phyloP scores from a whole-genome alignment of 2,329 filamentous ascomycete species.

The Colletotrichum cordylinicola region DNA sequence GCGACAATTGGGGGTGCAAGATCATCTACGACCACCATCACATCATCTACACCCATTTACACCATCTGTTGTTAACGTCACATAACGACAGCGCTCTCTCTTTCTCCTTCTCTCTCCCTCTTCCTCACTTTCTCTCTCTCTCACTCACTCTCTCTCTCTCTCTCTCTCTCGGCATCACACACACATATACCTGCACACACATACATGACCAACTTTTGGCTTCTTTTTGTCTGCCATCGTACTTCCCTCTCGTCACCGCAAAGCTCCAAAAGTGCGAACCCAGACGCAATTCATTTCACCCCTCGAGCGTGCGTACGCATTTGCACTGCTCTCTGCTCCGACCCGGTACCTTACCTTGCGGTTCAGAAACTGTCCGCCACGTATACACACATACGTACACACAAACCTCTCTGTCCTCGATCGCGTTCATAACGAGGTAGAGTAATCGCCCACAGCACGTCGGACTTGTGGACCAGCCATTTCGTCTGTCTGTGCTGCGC shows the following conservation, averaged over 20 bases:
- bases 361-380: background rate
- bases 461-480: background rate
- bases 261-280: no score
- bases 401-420: background rate
- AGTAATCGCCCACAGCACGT: background rate
- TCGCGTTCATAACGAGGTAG: background rate
- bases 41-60: background rate
- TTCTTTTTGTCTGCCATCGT: background rate
- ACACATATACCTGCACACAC: background rate
- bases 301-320: no score
- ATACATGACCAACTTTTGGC: background rate
- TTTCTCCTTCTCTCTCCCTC: no score
- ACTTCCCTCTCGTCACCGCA: background rate
- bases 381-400: background rate
- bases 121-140: no score
- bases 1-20: background rate
- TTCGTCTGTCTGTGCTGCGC: constrained; percentile 5
- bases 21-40: background rate
- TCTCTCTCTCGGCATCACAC: no score
- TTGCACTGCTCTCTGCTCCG: no score
- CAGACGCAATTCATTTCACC: no score
- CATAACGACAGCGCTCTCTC: no score
- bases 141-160: no score
- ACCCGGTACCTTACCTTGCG: background rate
- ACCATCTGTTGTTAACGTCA: no score